A percentile compares a stretch with the other conserved stretches of the same genome.
Conservation (phyloP, 768 basidiomycete genomes). For the Lyophyllum semitale region DNA sequence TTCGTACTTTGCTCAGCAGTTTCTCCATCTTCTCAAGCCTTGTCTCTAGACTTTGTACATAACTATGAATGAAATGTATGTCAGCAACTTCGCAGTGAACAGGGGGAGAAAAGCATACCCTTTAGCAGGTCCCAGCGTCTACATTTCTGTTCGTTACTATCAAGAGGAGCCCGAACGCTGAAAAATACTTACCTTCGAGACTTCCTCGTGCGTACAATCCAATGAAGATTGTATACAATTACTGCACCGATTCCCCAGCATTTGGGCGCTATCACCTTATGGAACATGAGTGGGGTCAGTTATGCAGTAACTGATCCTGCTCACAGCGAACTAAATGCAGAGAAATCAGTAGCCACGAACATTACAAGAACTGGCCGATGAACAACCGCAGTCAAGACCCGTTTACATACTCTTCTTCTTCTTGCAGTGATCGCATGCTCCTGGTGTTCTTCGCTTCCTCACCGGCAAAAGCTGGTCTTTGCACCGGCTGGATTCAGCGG, state of each 20-base stretch:
- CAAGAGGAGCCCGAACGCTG: background rate
- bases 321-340: slow-evolving; percentile 34
- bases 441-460: slow-evolving; percentile 62
- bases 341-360: background rate
- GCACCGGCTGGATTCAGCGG: background rate
- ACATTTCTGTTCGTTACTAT: background rate
- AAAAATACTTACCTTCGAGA: slow-evolving; percentile 52
- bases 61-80: slow-evolving; percentile 31
- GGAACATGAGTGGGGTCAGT: slow-evolving; percentile 41
- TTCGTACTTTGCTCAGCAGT: slow-evolving; percentile 50
- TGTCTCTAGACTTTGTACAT: slow-evolving; percentile 62
- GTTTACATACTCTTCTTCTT: slow-evolving; percentile 63
- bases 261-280: slow-evolving; percentile 68
- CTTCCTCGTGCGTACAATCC: slow-evolving; percentile 70
- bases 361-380: background rate
- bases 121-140: slow-evolving; percentile 65
- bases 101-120: slow-evolving; percentile 35
- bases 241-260: slow-evolving; percentile 61
- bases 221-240: slow-evolving; percentile 60
- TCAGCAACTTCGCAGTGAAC: background rate
- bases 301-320: slow-evolving; percentile 2
- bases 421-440: slow-evolving; percentile 75
- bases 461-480: background rate
- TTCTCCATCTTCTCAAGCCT: slow-evolving; percentile 68
- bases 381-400: background rate